Base-by-base conservation (phyloP, 768 basidiomycete genomes). In the Tubosaeta sp. region DNA sequence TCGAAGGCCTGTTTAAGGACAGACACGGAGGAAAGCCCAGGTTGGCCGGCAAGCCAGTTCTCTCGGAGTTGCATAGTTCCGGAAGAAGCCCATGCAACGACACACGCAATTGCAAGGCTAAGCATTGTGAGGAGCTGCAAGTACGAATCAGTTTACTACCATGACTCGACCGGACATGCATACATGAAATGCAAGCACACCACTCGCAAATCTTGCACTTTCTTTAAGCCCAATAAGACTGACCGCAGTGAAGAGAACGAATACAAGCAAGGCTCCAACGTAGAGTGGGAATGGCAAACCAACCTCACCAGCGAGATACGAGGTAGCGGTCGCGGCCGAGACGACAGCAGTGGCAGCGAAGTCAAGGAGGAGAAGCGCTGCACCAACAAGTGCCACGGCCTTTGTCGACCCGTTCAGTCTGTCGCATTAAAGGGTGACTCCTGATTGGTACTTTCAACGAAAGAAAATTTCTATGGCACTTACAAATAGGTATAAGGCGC, bases 401-500 rank as follows among this genome's bases (percentile, higher is more conserved):
- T 87, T 88, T 0, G 79, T 75, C 1, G 84, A 83, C 16, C 81
- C 76, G 59, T 88, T 83, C 6, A 87, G 67, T 48, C 85, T 82
- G 56, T 39, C n/a, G 35, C 43, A 25, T 27, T 34, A 14, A 42
- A n/a, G 26, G 1, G 14, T 16, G 34, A 8, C 17, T 7, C 17
- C 34, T 3, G 43, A 34, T 37, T 6, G 27, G 27, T 12, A 13
- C 47, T 29, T 13, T 50, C 29, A 35, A 12, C 33, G 39, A 16
- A 37, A 14, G 6, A 42, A 26, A 39, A 22, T 29, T 8, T 3
- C 16, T 4, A 9, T 38, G 25, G 10, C 6, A 63, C 79, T 55
- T 56, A 85, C 83, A 86, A 68, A 61, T 86, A 86, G 0, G 81
- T 80, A 61, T 87, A 89, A 5, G 84, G 86, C 8, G 84, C 85